Percentiles rank a stretch among this genome's conserved stretches.
Conservation (phyloP, 225 moss, liverwort and hornwort species). For the Bryum argenteum region DNA sequence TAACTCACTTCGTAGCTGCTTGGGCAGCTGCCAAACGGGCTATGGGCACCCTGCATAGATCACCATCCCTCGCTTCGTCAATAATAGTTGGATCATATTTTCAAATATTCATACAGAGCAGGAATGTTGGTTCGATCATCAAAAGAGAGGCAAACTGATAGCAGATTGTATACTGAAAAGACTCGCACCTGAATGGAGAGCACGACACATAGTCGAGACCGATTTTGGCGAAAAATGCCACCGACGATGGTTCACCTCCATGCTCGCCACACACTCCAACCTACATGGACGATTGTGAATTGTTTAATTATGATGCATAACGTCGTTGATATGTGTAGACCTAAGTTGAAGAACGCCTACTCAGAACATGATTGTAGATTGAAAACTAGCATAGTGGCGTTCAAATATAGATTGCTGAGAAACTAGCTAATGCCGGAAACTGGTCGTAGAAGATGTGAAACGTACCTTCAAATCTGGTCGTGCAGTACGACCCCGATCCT, state of each 20-base stretch:
- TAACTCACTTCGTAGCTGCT: conserved; percentile 58
- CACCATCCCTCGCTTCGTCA: not conserved
- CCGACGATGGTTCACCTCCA: conserved; percentile 90
- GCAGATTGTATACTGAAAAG: not conserved
- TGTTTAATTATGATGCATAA: not conserved
- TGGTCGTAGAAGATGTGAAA: not conserved
- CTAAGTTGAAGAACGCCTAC: too few relatives aligned
- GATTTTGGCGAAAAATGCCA: conserved; percentile 72
- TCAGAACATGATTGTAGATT: too few relatives aligned
- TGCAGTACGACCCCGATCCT: conserved; percentile 70
- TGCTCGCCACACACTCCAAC: conserved; percentile 98
- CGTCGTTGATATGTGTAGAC: too few relatives aligned
- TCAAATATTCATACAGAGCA: too few relatives aligned
- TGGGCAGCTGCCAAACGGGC: conserved; percentile 94
- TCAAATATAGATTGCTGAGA: too few relatives aligned
- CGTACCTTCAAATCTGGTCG: conserved; percentile 75
- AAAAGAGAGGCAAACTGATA: not conserved
- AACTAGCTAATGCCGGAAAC: too few relatives aligned
- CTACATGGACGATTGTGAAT: conserved; percentile 23
- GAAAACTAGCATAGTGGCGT: too few relatives aligned
- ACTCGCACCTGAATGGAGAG: conserved; percentile 82
- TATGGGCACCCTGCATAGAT: conserved; percentile 77
- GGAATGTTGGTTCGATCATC: too few relatives aligned
- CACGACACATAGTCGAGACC: conserved; percentile 93
- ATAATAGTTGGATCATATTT: not conserved